Evolutionary conservation across 208 protist species (phyloP), one percentile per base, ranked within the genome.

Genomic region (Crithidia sp.): DNA sequence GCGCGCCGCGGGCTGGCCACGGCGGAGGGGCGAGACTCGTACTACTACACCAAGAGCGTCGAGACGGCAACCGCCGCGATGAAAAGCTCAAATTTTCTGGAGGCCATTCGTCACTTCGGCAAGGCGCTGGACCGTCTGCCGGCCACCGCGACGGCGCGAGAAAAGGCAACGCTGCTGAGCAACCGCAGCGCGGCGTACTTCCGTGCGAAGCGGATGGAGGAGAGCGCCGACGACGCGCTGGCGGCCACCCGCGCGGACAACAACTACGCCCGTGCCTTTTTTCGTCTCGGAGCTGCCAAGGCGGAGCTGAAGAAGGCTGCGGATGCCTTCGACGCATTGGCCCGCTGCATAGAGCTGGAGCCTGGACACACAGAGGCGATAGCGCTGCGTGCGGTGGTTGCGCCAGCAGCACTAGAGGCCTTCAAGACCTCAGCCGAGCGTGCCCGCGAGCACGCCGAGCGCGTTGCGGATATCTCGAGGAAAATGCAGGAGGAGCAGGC

Each of bases 151-250:
- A 68, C 59, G 37, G 37, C 62, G 28, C 64, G 84, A 3, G 88
- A 90, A 40, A 73, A 79, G 67, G 89, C 90, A 6, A 73, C 81
- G 19, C 78, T 96, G 39, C 69, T 90, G 6, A 77, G 80, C 54
- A 96, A 96, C 71, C 81, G 89, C 61, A 95, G 92, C 68, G 90
- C 90, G 4, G 89, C 92, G 4, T 76, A 85, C 67, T 88, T 85
- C 71, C 81, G 84, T 9, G 68, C 73, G 6, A 74, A 62, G 4
- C 78, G 78, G 44, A 72, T 85, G 59, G 77, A 76, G 44, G 86
- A 88, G 57, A 93, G 88, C 63, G 74, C 82, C 8, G 82, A 86
- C 43, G 89, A 95, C 71, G 92, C 83, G 8, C 40, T 71, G 66
- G 68, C 55, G 47, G 82, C 88, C 9, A 76, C 68, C 12, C 67